Conservation (phyloP, 768 basidiomycete genomes). For the Panaeolus papilionaceus region DNA sequence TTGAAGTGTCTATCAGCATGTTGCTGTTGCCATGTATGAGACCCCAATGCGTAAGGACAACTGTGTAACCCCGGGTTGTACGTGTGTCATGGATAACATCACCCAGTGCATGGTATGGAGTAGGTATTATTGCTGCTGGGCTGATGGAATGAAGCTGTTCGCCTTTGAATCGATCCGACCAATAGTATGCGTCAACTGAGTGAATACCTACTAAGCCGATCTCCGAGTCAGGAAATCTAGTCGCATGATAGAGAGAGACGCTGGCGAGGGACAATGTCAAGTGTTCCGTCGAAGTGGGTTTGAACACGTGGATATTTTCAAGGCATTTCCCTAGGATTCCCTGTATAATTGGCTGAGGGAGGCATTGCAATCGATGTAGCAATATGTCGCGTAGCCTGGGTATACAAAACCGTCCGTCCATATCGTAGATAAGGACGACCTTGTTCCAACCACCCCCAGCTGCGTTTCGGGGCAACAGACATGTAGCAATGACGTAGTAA, state of each 20-base stretch:
- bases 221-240: conserved; percentile 54
- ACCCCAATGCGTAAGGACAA: conserved; percentile 70
- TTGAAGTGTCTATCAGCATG: conserved; percentile 2
- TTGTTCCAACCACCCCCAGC: conserved; percentile 62
- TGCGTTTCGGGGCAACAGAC: conserved; percentile 55
- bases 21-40: conserved; percentile 31
- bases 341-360: conserved; percentile 28
- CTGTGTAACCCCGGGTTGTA: conserved; percentile 51
- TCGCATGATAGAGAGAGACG: conserved; percentile 59
- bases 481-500: conserved; percentile 64
- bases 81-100: conserved; percentile 56
- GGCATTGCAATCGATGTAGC: conserved; percentile 45
- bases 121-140: conserved; percentile 13
- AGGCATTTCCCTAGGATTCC: conserved; percentile 40
- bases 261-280: conserved; percentile 70
- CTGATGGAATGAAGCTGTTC: conserved; percentile 49
- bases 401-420: conserved; percentile 69
- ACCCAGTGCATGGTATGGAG: conserved; percentile 37
- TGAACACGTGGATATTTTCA: conserved; percentile 69
- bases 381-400: conserved; percentile 61
- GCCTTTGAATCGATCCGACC: conserved; percentile 71
- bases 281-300: conserved; percentile 68
- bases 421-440: conserved; percentile 73
- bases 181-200: conserved; percentile 79
- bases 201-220: conserved; percentile 77